These are phyloP conservation scores for Dryas drummondii DNA, from an alignment of 306 rosid genomes.

Conservation along the genomic window DNA sequence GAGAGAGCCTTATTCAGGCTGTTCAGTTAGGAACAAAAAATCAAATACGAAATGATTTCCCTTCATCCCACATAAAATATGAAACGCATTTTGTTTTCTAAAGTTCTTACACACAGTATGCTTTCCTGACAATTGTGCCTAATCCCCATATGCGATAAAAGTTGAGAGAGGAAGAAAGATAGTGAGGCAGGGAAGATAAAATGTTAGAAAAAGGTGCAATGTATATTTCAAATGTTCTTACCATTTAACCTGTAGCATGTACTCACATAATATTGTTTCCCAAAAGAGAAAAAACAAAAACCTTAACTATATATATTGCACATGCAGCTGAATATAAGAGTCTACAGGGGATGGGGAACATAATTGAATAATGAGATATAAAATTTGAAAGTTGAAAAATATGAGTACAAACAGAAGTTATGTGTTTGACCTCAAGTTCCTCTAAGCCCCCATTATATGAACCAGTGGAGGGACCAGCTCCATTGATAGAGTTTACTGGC, in stretches of 20 bases:
- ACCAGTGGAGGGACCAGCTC: constrained; percentile 32
- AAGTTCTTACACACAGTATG: background rate
- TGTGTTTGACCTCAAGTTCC: constrained; percentile 82
- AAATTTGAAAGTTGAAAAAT: background rate
- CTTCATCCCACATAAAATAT: background rate
- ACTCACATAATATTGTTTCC: background rate
- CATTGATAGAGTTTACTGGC: constrained; percentile 34
- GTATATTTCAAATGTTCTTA: background rate
- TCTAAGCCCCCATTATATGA: constrained; percentile 54
- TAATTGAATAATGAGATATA: background rate
- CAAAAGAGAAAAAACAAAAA: background rate
- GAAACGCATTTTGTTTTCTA: background rate
- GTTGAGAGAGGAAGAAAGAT: background rate
- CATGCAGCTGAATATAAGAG: too few relatives aligned
- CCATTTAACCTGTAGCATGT: too few relatives aligned
- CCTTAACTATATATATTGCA: background rate
- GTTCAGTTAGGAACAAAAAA: background rate
- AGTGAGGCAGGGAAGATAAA: too few relatives aligned
- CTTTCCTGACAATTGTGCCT: background rate
- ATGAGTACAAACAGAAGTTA: constrained; percentile 20
- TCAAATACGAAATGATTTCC: background rate
- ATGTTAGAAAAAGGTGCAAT: background rate
- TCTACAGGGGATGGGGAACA: constrained; percentile 1
- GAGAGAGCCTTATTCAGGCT: too few relatives aligned
- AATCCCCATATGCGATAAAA: background rate